These are phyloP conservation scores for Lichtheimia ornata DNA, from an alignment of 371 early-diverging fungal genomes.

Conservation along the genomic window DNA sequence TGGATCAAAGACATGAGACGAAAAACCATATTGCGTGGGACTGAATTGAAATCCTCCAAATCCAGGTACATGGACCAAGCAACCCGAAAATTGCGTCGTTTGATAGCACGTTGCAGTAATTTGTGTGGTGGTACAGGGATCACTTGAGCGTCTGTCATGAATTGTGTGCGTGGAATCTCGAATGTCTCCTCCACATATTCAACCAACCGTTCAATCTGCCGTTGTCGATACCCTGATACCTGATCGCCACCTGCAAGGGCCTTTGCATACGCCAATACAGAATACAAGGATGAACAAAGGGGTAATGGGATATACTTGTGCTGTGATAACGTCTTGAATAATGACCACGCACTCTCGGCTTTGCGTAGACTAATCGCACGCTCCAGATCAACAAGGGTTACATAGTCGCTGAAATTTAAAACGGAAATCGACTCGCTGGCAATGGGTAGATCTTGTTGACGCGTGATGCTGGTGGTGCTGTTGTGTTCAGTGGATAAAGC, in stretches of 20 bases:
- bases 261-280: constrained; percentile 36
- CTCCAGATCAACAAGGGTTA: constrained; percentile 36
- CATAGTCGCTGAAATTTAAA: constrained; percentile 23
- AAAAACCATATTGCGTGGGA: constrained; percentile 28
- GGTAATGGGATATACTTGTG: constrained; percentile 26
- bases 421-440: constrained; percentile 11
- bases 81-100: constrained; percentile 4
- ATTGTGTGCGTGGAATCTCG: constrained; percentile 19
- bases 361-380: constrained; percentile 32
- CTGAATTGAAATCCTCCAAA: constrained; percentile 17
- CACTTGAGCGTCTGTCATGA: constrained; percentile 23
- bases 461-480: constrained; percentile 1
- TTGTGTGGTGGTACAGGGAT: constrained; percentile 37
- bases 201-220: constrained; percentile 32
- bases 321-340: constrained; percentile 34
- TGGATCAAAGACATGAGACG: constrained; percentile 29
- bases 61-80: constrained; percentile 30
- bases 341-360: constrained; percentile 44
- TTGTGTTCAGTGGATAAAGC: constrained; percentile 5
- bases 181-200: constrained; percentile 27
- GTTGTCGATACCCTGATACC: constrained; percentile 21
- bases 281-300: constrained; percentile 33
- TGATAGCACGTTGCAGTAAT: constrained; percentile 23
- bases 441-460: not conserved
- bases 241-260: constrained; percentile 13